Base-by-base conservation (phyloP, 345 rosid genomes). In the Aegle marmelos region DNA sequence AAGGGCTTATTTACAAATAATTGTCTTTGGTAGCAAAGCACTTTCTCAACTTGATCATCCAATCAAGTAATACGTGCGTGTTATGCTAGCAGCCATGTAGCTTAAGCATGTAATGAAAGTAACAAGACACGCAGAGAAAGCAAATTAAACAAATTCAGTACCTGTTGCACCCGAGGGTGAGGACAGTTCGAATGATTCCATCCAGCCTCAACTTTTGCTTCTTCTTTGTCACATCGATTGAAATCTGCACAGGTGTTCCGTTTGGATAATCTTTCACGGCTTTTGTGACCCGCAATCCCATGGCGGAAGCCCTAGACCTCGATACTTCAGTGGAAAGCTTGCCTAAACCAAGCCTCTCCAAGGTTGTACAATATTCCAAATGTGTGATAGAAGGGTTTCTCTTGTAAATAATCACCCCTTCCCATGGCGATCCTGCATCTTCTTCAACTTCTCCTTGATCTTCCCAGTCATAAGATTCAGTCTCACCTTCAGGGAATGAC, bases 311-410 rank as follows among this genome's bases (percentile, higher is more conserved):
- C 81, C 86, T 90, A 22, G 87, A 81, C 87, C 86, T 89, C 7
- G 98, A 95, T 39, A 80, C 76, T 11, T 92, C 90, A 1, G 88
- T 87, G 2, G 99, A 95, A 72, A 91, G 74, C 22, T 82, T 83
- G 67, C 80, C 95, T 74, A 95, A 79, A n/a, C 99, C 99, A 78
- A 95, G 95, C 82, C 99, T 91, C 90, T 93, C 98, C 74, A 93
- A 82, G 50, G 99, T 95, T 1, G 99, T 93, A 82, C 97, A 92
- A 57, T 91, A 95, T 68, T 95, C 99, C 27, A 90, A 62, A 79
- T 95, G 98, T 9, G 93, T 85, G 57, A 89, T 79, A 33, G 90
- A 89, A 53, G 94, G 86, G 80, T 90, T 91, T 81, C 98, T 93
- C 86, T 81, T 85, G 82, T 92, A 93, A 64, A 88, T 78, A 79